Base-by-base conservation (phyloP, 129 eudicot species). In the Artemisia tridentata region DNA sequence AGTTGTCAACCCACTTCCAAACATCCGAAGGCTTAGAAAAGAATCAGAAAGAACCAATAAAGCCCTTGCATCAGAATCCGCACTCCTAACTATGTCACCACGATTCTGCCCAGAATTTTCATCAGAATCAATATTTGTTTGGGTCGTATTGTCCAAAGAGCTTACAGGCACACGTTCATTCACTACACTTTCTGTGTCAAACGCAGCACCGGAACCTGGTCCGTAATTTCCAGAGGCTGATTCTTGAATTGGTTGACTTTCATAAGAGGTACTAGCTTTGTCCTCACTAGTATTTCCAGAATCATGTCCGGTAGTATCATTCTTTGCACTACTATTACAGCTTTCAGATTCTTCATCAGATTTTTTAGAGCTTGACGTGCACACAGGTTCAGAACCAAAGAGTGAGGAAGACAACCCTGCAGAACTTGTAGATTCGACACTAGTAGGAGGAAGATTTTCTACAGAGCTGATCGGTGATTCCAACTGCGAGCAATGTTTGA, bases 291-390 rank as follows among this genome's bases (percentile, higher is more conserved):
- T 38, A 38, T 38, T 38, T 38, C 45, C 45, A 38, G 45, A 38
- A 38, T 38, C 45, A 38, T 38, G 45, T 38, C 45, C 8, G 9
- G 45, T 7, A 38, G 45, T 38, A 38, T 7, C 45, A 63, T 83
- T 79, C 66, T 80, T 78, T 65, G 60, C 16, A 41, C 41, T 43
- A 16, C 79, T 48, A 71, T 29, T 69, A 62, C 76, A 77, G 65
- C 84, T 82, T 80, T 72, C 91, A 55, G 86, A 76, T 48, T 75
- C 79, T 67, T 73, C 76, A n/a, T 49, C 71, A 46, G 84, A 85
- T 56, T 60, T 62, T 64, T 53, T 74, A 51, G 85, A 74, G 38
- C 79, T 64, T 57, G 45, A 38, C 8, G 73, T 59, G 79, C 59
- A 68, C 51, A 52, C 54, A 3, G 70, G 73, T 66, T 79, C 83